phyloP scores from a whole-genome alignment of 768 basidiomycete genomes.

The Zangia roseola region DNA sequence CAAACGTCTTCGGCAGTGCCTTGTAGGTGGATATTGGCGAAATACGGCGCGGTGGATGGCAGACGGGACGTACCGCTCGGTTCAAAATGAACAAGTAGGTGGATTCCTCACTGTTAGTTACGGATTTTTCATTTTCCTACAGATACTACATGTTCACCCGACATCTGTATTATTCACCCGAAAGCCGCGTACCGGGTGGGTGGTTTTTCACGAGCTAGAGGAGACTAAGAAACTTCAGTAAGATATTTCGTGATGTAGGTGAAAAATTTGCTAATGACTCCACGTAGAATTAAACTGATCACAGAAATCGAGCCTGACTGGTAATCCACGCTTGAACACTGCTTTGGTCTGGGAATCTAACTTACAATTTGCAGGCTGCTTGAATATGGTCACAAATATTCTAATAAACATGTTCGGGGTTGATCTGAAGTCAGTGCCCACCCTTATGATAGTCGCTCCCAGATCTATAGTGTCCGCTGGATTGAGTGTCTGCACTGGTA shows the following conservation, averaged over 20 bases:
- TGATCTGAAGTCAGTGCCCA: background rate
- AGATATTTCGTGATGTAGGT: constrained; percentile 24
- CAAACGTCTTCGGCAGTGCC: constrained; percentile 77
- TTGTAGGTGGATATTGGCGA: constrained; percentile 91
- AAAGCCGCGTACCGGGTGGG: constrained; percentile 89
- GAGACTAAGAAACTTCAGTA: constrained; percentile 95
- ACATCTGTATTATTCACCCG: constrained; percentile 93
- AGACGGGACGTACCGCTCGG: constrained; percentile 91
- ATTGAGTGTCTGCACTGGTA: too few relatives aligned
- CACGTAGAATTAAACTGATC: constrained; percentile 77
- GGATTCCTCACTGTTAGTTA: background rate
- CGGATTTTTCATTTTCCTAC: constrained; percentile 2
- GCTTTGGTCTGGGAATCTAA: background rate
- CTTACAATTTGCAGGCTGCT: constrained; percentile 38
- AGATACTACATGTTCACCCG: constrained; percentile 90
- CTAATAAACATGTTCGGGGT: constrained; percentile 27
- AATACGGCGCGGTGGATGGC: constrained; percentile 90
- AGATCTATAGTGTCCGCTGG: background rate
- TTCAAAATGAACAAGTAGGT: constrained; percentile 79
- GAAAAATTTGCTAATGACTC: constrained; percentile 10
- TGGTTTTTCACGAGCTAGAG: constrained; percentile 93
- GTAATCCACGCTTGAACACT: constrained; percentile 37
- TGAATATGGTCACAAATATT: constrained; percentile 49
- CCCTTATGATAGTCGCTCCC: too few relatives aligned
- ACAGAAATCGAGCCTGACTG: constrained; percentile 97